These are phyloP conservation scores for Nemania sp. DNA, from an alignment of 2,329 filamentous ascomycete genomes.

Conservation along the genomic window DNA sequence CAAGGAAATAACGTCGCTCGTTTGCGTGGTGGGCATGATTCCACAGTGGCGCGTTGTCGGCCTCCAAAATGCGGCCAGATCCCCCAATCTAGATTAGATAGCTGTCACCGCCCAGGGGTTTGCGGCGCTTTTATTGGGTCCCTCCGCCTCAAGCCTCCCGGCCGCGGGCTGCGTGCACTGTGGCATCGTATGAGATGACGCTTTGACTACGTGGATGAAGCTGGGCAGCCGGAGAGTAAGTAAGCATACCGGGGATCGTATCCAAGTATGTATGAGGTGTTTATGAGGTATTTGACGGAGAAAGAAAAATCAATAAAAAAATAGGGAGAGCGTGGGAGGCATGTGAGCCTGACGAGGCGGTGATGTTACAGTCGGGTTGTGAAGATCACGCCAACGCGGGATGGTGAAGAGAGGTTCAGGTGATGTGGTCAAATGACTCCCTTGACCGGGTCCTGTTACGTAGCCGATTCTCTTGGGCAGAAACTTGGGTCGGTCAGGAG, in stretches of 20 bases:
- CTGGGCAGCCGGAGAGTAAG: background rate
- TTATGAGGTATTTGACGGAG: no score
- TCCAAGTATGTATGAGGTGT: no score
- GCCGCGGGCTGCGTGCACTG: background rate
- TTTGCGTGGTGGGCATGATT: background rate
- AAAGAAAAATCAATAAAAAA: no score
- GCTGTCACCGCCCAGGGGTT: background rate
- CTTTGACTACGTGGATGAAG: background rate
- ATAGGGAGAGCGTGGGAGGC: background rate
- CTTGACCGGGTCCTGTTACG: background rate
- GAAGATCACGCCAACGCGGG: background rate
- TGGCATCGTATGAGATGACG: background rate
- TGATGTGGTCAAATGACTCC: background rate
- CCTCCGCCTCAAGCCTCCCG: background rate
- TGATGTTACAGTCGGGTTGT: background rate
- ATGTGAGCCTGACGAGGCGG: background rate
- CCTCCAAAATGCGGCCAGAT: slow-evolving; percentile 4
- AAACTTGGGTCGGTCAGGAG: background rate
- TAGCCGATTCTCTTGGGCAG: background rate
- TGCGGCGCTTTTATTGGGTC: slow-evolving; percentile 5
- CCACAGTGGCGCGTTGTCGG: slow-evolving; percentile 9
- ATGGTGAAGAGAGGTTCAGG: background rate
- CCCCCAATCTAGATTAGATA: no score
- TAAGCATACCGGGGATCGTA: no score
- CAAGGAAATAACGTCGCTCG: background rate